Base-by-base conservation (phyloP, 2,329 filamentous ascomycete genomes). In the Beauveria australis region DNA sequence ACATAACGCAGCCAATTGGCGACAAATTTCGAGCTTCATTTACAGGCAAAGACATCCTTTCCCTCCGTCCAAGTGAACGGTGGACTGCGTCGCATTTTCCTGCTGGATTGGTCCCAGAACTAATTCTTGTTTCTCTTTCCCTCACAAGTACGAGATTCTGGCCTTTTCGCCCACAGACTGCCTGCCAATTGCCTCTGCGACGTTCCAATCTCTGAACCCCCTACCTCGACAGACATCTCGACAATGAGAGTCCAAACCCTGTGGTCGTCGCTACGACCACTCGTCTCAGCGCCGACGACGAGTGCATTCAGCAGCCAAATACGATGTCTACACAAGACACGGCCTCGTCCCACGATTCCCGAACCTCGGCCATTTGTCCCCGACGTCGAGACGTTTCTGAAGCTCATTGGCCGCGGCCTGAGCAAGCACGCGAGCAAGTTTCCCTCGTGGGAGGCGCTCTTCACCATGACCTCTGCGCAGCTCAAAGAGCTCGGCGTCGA, bases 381-480 rank as follows among this genome's bases (percentile, higher is more conserved):
- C 37, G 88, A 97, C 72, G 85, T 91, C 46, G 72, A 81, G 67
- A 94, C 92, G 18, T 96, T 99, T 75, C 87, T 97, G 64, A 91
- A 84, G 41, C 81, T 97, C 62, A 97, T 97, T 75, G 94, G 94
- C 67, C 92, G 94, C 64, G 87, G 87, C 67, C 85, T 97, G 68
- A 86, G 83, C 69, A 85, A 89, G 70, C 91, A 97, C 78, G 84
- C 89, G 53, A 80, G 84, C 75, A 97, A 97, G 75, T 91, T 99
- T 68, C 86, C 89, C 2, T 88, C 89, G 12, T 97, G 94, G 94
- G 89, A 94, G 58, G 84, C 90, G 6, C 85, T 99, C 51, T 97
- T 97, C 81, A 87, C 87, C 51, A 80, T 94, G 65, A 87, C 85
- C 24, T 91, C 90, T 19, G 73, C 80, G 49, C 87, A 97, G 75